These are phyloP conservation scores for Talaromyces islandicus DNA, from an alignment of 2,329 filamentous ascomycete species.

Conservation along the genomic window DNA sequence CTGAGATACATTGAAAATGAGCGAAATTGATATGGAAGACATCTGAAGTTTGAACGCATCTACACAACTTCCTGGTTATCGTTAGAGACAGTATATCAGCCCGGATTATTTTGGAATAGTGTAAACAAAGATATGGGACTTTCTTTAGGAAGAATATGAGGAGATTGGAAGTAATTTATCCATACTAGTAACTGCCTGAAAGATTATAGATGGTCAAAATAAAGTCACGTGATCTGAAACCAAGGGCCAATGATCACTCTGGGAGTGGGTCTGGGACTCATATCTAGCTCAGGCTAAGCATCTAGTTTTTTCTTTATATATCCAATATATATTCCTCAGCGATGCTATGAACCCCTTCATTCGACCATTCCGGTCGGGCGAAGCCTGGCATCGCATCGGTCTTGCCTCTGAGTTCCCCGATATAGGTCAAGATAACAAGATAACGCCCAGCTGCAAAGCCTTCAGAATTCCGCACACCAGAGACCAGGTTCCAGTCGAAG, in stretches of 20 bases:
- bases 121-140: too few species aligned
- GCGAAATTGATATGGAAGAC: too few species aligned
- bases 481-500: constrained; percentile 18
- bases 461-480: constrained; percentile 46
- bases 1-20: too few species aligned
- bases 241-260: neutral
- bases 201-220: too few species aligned
- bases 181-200: too few species aligned
- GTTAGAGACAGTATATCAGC: too few species aligned
- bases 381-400: constrained; percentile 52
- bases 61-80: too few species aligned
- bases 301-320: neutral
- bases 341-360: constrained; percentile 8
- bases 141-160: too few species aligned
- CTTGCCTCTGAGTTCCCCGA: constrained; percentile 51
- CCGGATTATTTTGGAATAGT: too few species aligned
- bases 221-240: neutral
- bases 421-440: constrained; percentile 32
- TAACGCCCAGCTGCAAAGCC: constrained; percentile 54
- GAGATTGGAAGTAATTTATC: too few species aligned
- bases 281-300: neutral
- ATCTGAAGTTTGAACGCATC: too few species aligned
- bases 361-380: constrained; percentile 16
- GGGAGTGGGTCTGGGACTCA: neutral
- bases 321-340: neutral